Evolutionary conservation across 495 filamentous ascomycete species (phyloP).

Genomic region (Podospora pseudoanserina): DNA sequence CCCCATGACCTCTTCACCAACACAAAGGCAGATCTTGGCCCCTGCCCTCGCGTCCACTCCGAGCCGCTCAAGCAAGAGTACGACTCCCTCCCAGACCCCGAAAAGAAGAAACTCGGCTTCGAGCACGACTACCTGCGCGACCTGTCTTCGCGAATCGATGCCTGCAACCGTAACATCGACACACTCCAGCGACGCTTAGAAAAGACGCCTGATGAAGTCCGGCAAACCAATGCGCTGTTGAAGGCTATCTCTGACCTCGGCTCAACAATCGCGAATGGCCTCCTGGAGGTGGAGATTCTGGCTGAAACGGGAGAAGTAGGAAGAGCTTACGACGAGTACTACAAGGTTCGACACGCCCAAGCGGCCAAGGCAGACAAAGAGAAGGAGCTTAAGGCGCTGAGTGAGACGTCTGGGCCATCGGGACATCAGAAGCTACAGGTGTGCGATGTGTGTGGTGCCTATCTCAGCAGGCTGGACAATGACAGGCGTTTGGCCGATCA

Average conservation of each 20-base stretch:
- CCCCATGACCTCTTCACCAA: constrained; percentile 99
- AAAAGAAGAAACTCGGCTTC: constrained; percentile 79
- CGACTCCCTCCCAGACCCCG: constrained; percentile 59
- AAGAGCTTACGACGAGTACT: constrained; percentile 78
- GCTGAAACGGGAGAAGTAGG: constrained; percentile 78
- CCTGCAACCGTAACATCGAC: constrained; percentile 93
- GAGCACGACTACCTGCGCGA: constrained; percentile 96
- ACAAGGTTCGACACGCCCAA: constrained; percentile 75
- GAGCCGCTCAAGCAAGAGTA: constrained; percentile 87
- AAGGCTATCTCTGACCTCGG: constrained; percentile 83
- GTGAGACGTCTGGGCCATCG: constrained; percentile 83
- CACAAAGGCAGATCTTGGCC: constrained; percentile 95
- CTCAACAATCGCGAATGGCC: constrained; percentile 72
- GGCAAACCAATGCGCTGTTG: constrained; percentile 88
- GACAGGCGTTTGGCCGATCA: constrained; percentile 92
- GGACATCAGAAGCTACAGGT: constrained; percentile 98
- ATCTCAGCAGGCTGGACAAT: constrained; percentile 86
- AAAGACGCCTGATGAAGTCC: constrained; percentile 96
- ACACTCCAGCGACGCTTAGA: constrained; percentile 84
- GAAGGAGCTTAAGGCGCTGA: constrained; percentile 84
- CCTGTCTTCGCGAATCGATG: constrained; percentile 91
- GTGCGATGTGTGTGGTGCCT: constrained; percentile 93
- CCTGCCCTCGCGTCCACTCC: constrained; percentile 85
- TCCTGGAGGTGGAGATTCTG: constrained; percentile 81
- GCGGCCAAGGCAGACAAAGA: constrained; percentile 80